Evolutionary conservation across 78 protist genomes (phyloP).

Genomic region (Speleostelium caveatum): DNA sequence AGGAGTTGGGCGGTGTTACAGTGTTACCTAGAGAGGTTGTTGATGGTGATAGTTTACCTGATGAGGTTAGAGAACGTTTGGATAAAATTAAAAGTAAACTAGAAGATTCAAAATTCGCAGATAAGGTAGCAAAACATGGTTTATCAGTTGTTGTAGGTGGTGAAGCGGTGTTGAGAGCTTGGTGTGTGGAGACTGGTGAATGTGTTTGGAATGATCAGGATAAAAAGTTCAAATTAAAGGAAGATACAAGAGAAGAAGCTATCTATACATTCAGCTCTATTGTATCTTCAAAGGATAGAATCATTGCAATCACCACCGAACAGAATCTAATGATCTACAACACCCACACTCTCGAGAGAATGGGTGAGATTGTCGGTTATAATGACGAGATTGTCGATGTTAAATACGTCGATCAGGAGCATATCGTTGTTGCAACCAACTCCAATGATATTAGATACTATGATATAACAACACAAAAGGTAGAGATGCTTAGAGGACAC

Average conservation of each 20-base stretch:
- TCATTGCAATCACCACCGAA: constrained; percentile 79
- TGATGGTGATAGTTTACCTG: constrained; percentile 6
- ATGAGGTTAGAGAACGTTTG: not conserved
- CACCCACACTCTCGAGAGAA: constrained; percentile 17
- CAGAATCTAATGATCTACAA: constrained; percentile 76
- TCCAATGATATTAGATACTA: constrained; percentile 65
- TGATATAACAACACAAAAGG: constrained; percentile 55
- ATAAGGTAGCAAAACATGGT: constrained; percentile 11
- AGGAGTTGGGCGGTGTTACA: constrained; percentile 52
- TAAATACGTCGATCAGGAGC: constrained; percentile 10
- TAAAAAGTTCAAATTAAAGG: constrained; percentile 39
- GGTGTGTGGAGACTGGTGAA: constrained; percentile 77
- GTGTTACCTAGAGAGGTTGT: constrained; percentile 21
- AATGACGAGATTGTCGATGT: constrained; percentile 90
- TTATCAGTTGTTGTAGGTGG: constrained; percentile 63
- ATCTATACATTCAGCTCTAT: constrained; percentile 16
- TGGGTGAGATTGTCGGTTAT: constrained; percentile 81
- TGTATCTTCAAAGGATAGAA: constrained; percentile 32
- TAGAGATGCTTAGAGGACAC: constrained; percentile 84
- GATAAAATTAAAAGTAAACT: constrained; percentile 26
- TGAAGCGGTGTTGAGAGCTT: constrained; percentile 65
- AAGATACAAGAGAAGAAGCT: constrained; percentile 8
- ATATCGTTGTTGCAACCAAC: constrained; percentile 83
- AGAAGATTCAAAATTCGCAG: not conserved
- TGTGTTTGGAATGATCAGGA: constrained; percentile 58